Evolutionary conservation across 495 filamentous ascomycete genomes (phyloP), one percentile per base, ranked within the genome.

Genomic region (Lasiosphaeriaceae sp.): DNA sequence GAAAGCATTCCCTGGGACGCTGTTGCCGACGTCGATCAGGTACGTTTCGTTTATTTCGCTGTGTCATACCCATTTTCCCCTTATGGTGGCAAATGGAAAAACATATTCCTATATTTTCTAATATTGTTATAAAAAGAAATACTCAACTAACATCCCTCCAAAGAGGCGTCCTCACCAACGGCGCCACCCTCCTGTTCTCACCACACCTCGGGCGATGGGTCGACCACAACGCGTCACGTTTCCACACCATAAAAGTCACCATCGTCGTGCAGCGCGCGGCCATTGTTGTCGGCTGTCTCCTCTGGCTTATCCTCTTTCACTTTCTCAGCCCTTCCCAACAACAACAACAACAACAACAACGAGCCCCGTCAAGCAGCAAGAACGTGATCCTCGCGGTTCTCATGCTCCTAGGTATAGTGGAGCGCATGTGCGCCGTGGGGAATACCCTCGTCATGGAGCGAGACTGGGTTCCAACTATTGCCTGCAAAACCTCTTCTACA

Each of bases 401-500:
- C 21, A 67, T 74, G 2, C 14, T 79, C 1, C 64, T 84, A 3
- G 79, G 79, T 20, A 78, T 79, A 43, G 43, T 80, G 1, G 82
- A 86, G 61, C 81, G 80, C 58, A 50, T 81, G 41, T 67, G 71
- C 37, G 70, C 76, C 2, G 63, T 73, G 12, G 69, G 75, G 16
- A 87, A 85, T 65, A 77, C 76, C 14, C 71, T 86, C 3, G 73
- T 82, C 6, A 79, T 86, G 43, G 83, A 86, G 64, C 63, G 82
- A 57, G 84, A 87, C 58, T 86, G 83, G 83, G 77, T 84, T 60
- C 60, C 65, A 2, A 65, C 66, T 2, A 62, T 68, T 46, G 61
- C 70, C 0, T 46, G 58, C 45, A 61, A 58, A 23, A 52, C 55
- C n/a, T n/a, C n/a, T n/a, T n/a, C n/a, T n/a, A n/a, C n/a, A n/a